A percentile compares a stretch with the other conserved stretches of the same genome.
These are phyloP conservation scores for Cryptococcus sp. DNA, from an alignment of 1,284 basidiomycete species.

Conservation along the genomic window DNA sequence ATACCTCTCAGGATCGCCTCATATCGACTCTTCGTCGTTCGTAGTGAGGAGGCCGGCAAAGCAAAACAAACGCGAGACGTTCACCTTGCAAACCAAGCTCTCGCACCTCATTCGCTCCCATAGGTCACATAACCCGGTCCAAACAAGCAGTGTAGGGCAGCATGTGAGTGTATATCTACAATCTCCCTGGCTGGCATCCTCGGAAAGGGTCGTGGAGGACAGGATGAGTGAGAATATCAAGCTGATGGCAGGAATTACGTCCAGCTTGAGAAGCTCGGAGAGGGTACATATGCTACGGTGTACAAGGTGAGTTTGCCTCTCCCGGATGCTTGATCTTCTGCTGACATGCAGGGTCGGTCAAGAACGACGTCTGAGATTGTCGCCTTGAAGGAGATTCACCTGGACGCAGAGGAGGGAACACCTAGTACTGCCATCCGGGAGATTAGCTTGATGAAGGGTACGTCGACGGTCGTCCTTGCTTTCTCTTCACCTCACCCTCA, in stretches of 20 bases:
- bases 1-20: too few relatives aligned
- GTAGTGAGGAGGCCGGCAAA: too few relatives aligned
- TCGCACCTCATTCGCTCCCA: too few relatives aligned
- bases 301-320: slow-evolving; percentile 83
- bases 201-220: not conserved
- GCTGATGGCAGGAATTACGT: slow-evolving; percentile 46
- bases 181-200: too few relatives aligned
- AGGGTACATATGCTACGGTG: slow-evolving; percentile 63
- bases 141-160: too few relatives aligned
- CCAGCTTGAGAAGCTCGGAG: slow-evolving; percentile 77
- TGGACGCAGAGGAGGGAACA: slow-evolving; percentile 97
- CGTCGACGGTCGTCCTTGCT: slow-evolving; percentile 10
- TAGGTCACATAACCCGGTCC: too few relatives aligned
- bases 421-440: slow-evolving; percentile 96
- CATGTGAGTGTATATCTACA: too few relatives aligned
- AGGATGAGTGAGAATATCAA: not conserved
- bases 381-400: slow-evolving; percentile 94
- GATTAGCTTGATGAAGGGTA: slow-evolving; percentile 83
- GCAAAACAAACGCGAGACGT: too few relatives aligned
- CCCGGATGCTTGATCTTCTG: slow-evolving; percentile 54
- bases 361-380: slow-evolving; percentile 66
- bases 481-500: too few relatives aligned
- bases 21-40: too few relatives aligned
- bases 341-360: slow-evolving; percentile 72
- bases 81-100: too few relatives aligned